phyloP scores from a whole-genome alignment of 202 grass and related monocot genomes.

The Zoysia matrella region DNA sequence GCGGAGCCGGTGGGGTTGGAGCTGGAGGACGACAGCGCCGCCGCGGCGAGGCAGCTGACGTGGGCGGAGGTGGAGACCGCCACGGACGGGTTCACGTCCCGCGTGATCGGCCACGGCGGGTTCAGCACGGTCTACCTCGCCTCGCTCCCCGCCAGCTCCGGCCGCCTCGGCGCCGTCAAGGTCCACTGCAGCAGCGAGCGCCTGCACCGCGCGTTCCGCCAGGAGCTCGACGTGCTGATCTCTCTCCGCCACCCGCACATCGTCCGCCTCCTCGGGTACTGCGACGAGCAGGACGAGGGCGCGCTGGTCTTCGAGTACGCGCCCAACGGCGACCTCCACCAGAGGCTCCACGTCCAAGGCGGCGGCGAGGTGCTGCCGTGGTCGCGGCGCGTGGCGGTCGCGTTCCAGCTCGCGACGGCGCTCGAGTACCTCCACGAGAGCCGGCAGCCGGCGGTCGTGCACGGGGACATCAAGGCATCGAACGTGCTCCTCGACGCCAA shows the following conservation, averaged over 20 bases:
- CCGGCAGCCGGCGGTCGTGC: background rate
- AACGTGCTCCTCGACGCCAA: too few relatives aligned
- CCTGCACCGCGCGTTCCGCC: constrained; percentile 67
- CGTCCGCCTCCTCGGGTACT: constrained; percentile 87
- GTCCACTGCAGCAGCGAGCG: constrained; percentile 76
- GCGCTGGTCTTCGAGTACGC: too few relatives aligned
- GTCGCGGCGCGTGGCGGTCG: constrained; percentile 69
- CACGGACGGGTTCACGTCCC: constrained; percentile 64
- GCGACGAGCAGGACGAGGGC: constrained; percentile 77
- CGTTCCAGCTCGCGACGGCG: constrained; percentile 37
- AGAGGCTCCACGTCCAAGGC: constrained; percentile 53
- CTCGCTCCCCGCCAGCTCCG: constrained; percentile 38
- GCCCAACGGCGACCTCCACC: constrained; percentile 46
- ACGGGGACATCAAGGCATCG: too few relatives aligned
- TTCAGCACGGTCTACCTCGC: constrained; percentile 97
- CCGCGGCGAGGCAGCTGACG: constrained; percentile 45
- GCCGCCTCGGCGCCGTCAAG: constrained; percentile 74
- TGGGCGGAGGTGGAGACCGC: constrained; percentile 73
- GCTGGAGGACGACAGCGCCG: background rate
- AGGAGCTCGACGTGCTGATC: constrained; percentile 83
- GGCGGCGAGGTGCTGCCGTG: constrained; percentile 41
- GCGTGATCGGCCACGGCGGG: constrained; percentile 82
- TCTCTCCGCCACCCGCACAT: constrained; percentile 73
- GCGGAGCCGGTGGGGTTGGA: constrained; percentile 39
- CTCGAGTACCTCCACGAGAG: too few relatives aligned